A percentile compares a stretch with the other conserved stretches of the same genome.
Evolutionary conservation across 371 early-diverging fungal genomes (phyloP).

Genomic region (Fennellomyces sp.): DNA sequence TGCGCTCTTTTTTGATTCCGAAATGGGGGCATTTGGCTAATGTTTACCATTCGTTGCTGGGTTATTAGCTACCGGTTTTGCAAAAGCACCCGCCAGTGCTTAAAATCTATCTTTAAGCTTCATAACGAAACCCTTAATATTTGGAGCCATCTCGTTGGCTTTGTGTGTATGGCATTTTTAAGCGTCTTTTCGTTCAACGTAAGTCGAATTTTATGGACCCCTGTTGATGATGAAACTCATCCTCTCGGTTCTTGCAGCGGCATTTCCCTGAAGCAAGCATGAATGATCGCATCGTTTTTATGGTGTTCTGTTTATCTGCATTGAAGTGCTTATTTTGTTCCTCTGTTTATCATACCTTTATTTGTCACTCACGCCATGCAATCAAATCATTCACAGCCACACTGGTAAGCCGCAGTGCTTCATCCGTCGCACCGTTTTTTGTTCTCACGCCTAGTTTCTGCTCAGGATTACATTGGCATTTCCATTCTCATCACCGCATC

Average conservation of each 20-base stretch:
- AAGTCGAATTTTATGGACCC: slow-evolving; percentile 12
- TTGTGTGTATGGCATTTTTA: slow-evolving; percentile 57
- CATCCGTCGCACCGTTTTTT: not conserved
- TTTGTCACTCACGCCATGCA: slow-evolving; percentile 59
- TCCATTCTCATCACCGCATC: slow-evolving; percentile 70
- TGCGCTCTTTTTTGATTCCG: slow-evolving; percentile 4
- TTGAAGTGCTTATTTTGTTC: slow-evolving; percentile 72
- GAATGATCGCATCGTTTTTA: slow-evolving; percentile 56
- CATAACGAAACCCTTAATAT: slow-evolving; percentile 79
- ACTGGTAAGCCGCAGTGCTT: slow-evolving; percentile 20
- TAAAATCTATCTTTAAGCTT: slow-evolving; percentile 63
- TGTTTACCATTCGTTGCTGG: slow-evolving; percentile 12
- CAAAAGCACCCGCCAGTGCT: slow-evolving; percentile 52
- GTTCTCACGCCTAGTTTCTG: not conserved
- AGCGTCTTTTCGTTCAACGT: slow-evolving; percentile 57
- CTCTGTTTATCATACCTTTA: slow-evolving; percentile 71
- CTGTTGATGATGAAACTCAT: not conserved
- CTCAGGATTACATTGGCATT: slow-evolving; percentile 69
- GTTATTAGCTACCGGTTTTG: slow-evolving; percentile 58
- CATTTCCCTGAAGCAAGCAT: slow-evolving; percentile 55
- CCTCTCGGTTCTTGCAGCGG: slow-evolving; percentile 22
- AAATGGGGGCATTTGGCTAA: not conserved
- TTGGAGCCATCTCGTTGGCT: slow-evolving; percentile 71
- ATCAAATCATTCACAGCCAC: slow-evolving; percentile 68
- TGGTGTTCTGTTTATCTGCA: slow-evolving; percentile 64